These are phyloP conservation scores for Dictyostelium intermedium DNA, from an alignment of 78 protist genomes.

Conservation along the genomic window DNA sequence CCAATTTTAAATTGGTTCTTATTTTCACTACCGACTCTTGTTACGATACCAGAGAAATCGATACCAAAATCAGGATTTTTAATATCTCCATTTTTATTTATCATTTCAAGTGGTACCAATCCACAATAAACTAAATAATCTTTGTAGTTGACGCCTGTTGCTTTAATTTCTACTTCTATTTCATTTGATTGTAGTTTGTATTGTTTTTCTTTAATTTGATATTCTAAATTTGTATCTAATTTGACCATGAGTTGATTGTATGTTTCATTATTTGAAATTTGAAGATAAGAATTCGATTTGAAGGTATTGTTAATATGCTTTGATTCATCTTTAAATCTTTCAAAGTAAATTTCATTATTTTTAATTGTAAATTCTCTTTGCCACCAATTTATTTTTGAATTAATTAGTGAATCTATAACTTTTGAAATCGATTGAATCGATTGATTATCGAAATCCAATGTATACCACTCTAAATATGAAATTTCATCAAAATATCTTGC, in stretches of 20 bases:
- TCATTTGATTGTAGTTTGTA: neutral
- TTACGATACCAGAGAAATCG: slow-evolving; percentile 50
- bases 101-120: neutral
- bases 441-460: slow-evolving; percentile 19
- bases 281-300: slow-evolving; percentile 3
- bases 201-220: neutral
- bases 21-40: neutral
- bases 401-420: no score
- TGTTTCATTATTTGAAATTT: no score
- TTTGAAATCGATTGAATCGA: neutral
- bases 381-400: no score
- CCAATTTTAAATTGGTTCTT: neutral
- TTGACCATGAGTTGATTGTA: neutral
- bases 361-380: neutral
- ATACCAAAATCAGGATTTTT: slow-evolving; percentile 31
- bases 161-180: neutral
- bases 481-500: slow-evolving; percentile 2
- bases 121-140: slow-evolving; percentile 28
- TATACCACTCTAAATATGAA: neutral
- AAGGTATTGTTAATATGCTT: neutral
- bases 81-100: neutral
- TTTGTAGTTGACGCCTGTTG: slow-evolving; percentile 23
- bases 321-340: neutral
- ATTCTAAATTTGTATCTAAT: neutral
- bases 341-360: neutral